Conservation (phyloP, 805 yeast genomes). For the Jamesozyma lodderae region DNA sequence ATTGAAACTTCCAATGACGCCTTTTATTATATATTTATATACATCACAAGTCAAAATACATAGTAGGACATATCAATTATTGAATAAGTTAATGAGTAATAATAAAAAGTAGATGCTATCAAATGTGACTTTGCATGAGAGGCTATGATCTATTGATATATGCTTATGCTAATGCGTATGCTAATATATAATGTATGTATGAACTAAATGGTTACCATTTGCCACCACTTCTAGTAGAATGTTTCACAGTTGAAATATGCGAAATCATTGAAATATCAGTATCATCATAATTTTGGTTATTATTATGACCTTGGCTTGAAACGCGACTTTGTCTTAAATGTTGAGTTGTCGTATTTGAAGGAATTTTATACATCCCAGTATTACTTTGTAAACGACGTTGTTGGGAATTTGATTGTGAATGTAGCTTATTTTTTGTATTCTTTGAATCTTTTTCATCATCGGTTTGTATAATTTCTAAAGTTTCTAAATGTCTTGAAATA, state of each 20-base stretch:
- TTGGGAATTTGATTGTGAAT: neutral
- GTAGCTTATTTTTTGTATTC: neutral
- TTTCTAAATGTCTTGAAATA: constrained; percentile 31
- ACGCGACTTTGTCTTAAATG: constrained; percentile 19
- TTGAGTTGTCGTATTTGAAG: constrained; percentile 22
- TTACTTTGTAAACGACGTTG: constrained; percentile 9
- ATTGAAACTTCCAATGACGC: too few species aligned
- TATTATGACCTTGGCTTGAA: neutral
- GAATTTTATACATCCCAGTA: constrained; percentile 23
- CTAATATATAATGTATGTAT: too few species aligned
- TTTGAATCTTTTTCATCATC: constrained; percentile 3
- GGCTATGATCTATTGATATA: too few species aligned
- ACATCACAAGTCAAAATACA: too few species aligned
- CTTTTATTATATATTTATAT: too few species aligned
- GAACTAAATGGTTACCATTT: constrained; percentile 20
- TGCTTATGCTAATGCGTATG: too few species aligned
- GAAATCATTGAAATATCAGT: constrained; percentile 32
- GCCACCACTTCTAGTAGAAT: constrained; percentile 29
- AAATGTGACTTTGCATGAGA: too few species aligned
- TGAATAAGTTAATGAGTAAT: too few species aligned
- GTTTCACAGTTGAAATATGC: constrained; percentile 24
- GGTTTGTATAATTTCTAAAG: constrained; percentile 24
- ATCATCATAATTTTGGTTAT: constrained; percentile 18
- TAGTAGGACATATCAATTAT: too few species aligned
- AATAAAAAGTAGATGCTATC: too few species aligned